Percentiles rank a stretch among this genome's conserved stretches.
These are phyloP conservation scores for Eragrostis curvula DNA, from an alignment of 176 grass and related monocot genomes.

Conservation along the genomic window DNA sequence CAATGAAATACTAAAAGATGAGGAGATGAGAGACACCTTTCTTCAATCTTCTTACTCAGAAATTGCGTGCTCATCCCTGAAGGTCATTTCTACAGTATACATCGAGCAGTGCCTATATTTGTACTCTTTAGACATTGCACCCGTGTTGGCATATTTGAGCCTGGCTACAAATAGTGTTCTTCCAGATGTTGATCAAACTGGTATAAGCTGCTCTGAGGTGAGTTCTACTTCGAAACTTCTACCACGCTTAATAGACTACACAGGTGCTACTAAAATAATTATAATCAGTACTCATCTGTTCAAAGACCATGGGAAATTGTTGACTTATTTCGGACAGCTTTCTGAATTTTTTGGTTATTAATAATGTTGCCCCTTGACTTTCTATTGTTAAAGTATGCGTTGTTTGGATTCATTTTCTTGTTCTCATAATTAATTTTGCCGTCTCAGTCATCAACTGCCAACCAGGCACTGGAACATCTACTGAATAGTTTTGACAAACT, in stretches of 20 bases:
- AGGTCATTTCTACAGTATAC: constrained; percentile 67
- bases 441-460: constrained; percentile 55
- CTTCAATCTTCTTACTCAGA: constrained; percentile 70
- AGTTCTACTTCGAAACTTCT: constrained; percentile 28
- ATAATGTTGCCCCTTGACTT: constrained; percentile 13
- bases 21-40: constrained; percentile 60
- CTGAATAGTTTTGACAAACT: constrained; percentile 64
- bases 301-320: constrained; percentile 7
- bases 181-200: constrained; percentile 57
- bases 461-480: constrained; percentile 65
- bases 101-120: constrained; percentile 68
- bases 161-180: constrained; percentile 57
- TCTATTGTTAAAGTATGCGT: not conserved
- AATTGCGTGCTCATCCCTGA: constrained; percentile 64
- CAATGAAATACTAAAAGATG: constrained; percentile 62
- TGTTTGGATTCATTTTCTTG: not conserved
- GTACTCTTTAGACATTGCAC: constrained; percentile 60
- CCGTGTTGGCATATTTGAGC: constrained; percentile 67
- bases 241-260: constrained; percentile 4
- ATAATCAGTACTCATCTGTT: constrained; percentile 8
- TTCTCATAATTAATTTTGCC: constrained; percentile 36
- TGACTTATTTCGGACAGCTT: constrained; percentile 8
- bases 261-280: not conserved
- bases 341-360: not conserved
- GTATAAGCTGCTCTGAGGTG: constrained; percentile 47